A percentile compares a stretch with the other conserved stretches of the same genome.
Evolutionary conservation across 257 asterid species (phyloP).

Genomic region (Nicotiana noctiflora): DNA sequence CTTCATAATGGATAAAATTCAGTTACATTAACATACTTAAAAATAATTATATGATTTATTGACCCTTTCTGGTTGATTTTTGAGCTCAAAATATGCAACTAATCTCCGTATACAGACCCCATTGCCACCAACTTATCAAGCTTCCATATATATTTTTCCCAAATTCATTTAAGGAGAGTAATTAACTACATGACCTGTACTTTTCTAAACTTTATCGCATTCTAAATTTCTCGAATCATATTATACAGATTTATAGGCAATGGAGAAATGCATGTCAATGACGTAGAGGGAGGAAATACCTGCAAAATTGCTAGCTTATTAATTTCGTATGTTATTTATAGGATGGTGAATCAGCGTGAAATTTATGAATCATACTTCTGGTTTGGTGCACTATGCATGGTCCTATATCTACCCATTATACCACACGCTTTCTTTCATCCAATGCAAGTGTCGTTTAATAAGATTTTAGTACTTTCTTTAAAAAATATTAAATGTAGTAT

Average conservation of each 20-base stretch:
- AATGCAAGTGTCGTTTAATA: too few relatives aligned
- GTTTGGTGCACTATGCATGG: constrained; percentile 3
- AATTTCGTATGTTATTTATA: neutral
- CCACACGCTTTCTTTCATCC: neutral
- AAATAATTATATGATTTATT: too few relatives aligned
- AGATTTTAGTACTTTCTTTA: too few relatives aligned
- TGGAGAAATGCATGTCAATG: neutral
- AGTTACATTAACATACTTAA: too few relatives aligned
- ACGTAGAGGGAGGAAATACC: neutral
- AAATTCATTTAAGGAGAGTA: neutral
- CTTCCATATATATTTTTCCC: neutral
- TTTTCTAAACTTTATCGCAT: neutral
- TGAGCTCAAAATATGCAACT: too few relatives aligned
- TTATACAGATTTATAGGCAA: neutral
- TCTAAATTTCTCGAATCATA: neutral
- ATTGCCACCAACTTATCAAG: neutral
- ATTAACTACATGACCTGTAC: neutral
- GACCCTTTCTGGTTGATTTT: too few relatives aligned
- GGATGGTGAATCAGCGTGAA: neutral
- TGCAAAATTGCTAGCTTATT: neutral
- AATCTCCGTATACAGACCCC: neutral
- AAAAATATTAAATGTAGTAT: too few relatives aligned
- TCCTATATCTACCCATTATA: neutral
- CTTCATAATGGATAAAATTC: too few relatives aligned
- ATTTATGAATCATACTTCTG: neutral